phyloP scores from a whole-genome alignment of 2,329 filamentous ascomycete species.

The Talaromyces atroroseus region DNA sequence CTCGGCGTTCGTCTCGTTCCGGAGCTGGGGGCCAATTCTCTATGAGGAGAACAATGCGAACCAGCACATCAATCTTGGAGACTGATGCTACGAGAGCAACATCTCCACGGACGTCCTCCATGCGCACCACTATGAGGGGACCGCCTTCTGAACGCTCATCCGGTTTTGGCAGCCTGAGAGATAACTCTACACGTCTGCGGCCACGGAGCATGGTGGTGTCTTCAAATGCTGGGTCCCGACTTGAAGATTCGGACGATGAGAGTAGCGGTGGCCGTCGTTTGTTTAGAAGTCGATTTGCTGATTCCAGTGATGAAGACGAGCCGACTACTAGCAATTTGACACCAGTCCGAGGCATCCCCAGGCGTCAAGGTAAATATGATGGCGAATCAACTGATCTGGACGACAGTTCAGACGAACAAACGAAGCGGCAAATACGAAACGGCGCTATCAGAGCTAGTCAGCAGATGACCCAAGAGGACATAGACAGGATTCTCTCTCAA shows the following conservation, averaged over 20 bases:
- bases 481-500: constrained; percentile 31
- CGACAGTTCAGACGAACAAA: constrained; percentile 54
- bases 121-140: constrained; percentile 47
- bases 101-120: constrained; percentile 52
- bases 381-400: constrained; percentile 59
- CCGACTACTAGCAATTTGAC: constrained; percentile 31
- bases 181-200: constrained; percentile 18
- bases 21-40: constrained; percentile 48
- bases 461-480: constrained; percentile 45
- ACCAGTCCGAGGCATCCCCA: constrained; percentile 57
- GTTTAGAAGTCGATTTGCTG: constrained; percentile 59
- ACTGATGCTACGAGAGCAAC: constrained; percentile 47
- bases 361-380: constrained; percentile 53
- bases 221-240: constrained; percentile 40
- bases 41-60: constrained; percentile 72
- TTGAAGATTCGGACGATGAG: constrained; percentile 61
- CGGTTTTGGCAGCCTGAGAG: constrained; percentile 35
- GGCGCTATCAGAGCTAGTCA: constrained; percentile 28
- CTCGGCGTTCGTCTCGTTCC: constrained; percentile 43
- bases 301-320: constrained; percentile 68
- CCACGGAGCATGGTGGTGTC: constrained; percentile 21
- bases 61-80: constrained; percentile 30
- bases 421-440: constrained; percentile 21
- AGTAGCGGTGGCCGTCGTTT: constrained; percentile 33
- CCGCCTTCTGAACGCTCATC: constrained; percentile 38